Evolutionary conservation across 176 grass and related monocot genomes (phyloP).

Genomic region (Calamus simplicifolius): DNA sequence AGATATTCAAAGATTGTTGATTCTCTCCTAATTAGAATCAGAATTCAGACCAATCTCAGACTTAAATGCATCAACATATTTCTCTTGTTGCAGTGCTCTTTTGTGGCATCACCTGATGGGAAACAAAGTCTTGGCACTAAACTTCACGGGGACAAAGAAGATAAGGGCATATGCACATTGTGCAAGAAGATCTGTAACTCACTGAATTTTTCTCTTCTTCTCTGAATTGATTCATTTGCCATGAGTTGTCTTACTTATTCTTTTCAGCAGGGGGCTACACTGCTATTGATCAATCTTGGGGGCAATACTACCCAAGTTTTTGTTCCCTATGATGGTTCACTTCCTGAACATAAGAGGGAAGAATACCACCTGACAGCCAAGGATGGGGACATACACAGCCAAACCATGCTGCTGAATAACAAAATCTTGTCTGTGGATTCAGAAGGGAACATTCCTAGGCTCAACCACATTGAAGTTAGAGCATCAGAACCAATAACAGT

Average conservation of each 20-base stretch:
- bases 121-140: neutral
- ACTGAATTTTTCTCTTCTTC: neutral
- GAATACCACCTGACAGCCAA: conserved; percentile 56
- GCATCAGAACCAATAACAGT: conserved; percentile 28
- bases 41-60: too few species aligned
- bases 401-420: conserved; percentile 65
- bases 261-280: conserved; percentile 65
- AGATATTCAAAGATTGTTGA: too few species aligned
- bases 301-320: conserved; percentile 38
- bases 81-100: conserved; percentile 4
- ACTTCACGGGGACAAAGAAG: conserved; percentile 11
- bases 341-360: conserved; percentile 19
- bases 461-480: conserved; percentile 24
- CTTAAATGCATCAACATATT: too few species aligned
- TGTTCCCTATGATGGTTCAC: neutral
- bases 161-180: conserved; percentile 16
- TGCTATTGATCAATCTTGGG: conserved; percentile 84
- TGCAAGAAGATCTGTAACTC: conserved; percentile 4
- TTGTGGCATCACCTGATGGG: conserved; percentile 16
- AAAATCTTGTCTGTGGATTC: conserved; percentile 33
- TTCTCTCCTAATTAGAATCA: too few species aligned
- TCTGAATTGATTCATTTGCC: neutral
- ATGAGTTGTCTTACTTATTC: neutral
- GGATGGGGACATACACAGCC: conserved; percentile 50
- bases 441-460: conserved; percentile 37